Evolutionary conservation across 2,329 filamentous ascomycete species (phyloP).

Genomic region (Fusarium sp.): DNA sequence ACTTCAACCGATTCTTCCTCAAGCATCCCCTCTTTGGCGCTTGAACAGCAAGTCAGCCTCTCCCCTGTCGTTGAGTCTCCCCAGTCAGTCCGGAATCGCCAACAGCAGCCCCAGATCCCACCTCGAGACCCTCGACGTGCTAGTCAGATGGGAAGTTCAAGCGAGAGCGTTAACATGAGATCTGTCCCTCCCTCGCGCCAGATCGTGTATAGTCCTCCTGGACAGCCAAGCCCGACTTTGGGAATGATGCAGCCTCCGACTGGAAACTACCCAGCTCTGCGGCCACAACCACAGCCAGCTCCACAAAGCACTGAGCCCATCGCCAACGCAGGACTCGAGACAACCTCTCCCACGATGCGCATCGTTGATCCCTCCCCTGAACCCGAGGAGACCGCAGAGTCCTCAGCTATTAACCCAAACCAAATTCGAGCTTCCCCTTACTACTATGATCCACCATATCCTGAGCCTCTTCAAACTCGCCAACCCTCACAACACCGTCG

Average conservation of each 20-base stretch:
- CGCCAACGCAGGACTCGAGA: slow-evolving; percentile 40
- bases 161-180: slow-evolving; percentile 29
- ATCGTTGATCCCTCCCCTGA: slow-evolving; percentile 54
- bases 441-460: slow-evolving; percentile 43
- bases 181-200: slow-evolving; percentile 51
- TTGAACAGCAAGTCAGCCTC: slow-evolving; percentile 51
- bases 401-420: slow-evolving; percentile 1
- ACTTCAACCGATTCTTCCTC: slow-evolving; percentile 47
- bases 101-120: slow-evolving; percentile 50
- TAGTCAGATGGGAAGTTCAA: slow-evolving; percentile 24
- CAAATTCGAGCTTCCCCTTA: slow-evolving; percentile 39
- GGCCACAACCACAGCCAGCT: slow-evolving; percentile 8
- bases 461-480: slow-evolving; percentile 38
- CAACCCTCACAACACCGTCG: slow-evolving; percentile 35
- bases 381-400: slow-evolving; percentile 44
- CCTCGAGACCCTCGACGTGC: slow-evolving; percentile 41
- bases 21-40: slow-evolving; percentile 34
- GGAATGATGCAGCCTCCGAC: slow-evolving; percentile 49
- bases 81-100: slow-evolving; percentile 49
- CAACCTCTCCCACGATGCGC: slow-evolving; percentile 55
- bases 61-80: slow-evolving; percentile 65
- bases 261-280: slow-evolving; percentile 5
- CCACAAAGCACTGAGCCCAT: slow-evolving; percentile 19
- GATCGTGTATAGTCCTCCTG: slow-evolving; percentile 52
- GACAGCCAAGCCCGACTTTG: slow-evolving; percentile 59